These are phyloP conservation scores for Stellera chamaejasme DNA, from an alignment of 345 rosid genomes.

Conservation along the genomic window DNA sequence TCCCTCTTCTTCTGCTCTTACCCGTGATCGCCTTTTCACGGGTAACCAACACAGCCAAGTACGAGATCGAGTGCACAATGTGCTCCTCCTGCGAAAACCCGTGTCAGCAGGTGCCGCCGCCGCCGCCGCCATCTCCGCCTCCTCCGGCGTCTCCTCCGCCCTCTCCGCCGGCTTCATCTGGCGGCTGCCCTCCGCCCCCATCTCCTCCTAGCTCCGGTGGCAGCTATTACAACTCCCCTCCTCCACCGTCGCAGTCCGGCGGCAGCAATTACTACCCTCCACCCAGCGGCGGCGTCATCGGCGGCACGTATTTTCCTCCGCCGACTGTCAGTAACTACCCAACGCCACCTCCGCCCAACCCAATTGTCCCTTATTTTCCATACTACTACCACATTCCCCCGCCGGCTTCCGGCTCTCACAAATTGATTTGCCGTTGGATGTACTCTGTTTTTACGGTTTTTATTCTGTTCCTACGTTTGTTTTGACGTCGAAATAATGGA, in stretches of 20 bases:
- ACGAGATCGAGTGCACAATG: conserved; percentile 79
- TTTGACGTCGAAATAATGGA: conserved; percentile 22
- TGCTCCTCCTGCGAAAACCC: conserved; percentile 76
- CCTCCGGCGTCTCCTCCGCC: conserved; percentile 37
- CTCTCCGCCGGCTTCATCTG: conserved; percentile 23
- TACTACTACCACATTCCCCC: conserved; percentile 74
- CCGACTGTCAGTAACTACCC: conserved; percentile 37
- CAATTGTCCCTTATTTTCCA: conserved; percentile 97
- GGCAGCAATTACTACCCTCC: conserved; percentile 43
- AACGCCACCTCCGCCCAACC: conserved; percentile 87
- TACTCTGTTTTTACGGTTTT: conserved; percentile 9
- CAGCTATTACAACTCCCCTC: conserved; percentile 49
- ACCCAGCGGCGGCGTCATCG: conserved; percentile 36
- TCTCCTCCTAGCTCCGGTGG: conserved; percentile 42
- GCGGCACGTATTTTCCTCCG: conserved; percentile 51
- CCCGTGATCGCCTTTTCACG: conserved; percentile 14
- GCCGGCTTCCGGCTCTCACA: conserved; percentile 22
- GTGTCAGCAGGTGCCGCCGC: conserved; percentile 34
- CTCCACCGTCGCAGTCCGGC: conserved; percentile 49
- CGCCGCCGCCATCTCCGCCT: conserved; percentile 43
- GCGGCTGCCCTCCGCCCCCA: conserved; percentile 59
- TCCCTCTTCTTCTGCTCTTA: conserved; percentile 12
- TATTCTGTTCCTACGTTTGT: conserved; percentile 19
- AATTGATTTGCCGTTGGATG: conserved; percentile 5
- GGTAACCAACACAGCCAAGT: conserved; percentile 21